These are phyloP conservation scores for Pythium vanterpoolii DNA, from an alignment of 352 stramenopile species.

Conservation along the genomic window DNA sequence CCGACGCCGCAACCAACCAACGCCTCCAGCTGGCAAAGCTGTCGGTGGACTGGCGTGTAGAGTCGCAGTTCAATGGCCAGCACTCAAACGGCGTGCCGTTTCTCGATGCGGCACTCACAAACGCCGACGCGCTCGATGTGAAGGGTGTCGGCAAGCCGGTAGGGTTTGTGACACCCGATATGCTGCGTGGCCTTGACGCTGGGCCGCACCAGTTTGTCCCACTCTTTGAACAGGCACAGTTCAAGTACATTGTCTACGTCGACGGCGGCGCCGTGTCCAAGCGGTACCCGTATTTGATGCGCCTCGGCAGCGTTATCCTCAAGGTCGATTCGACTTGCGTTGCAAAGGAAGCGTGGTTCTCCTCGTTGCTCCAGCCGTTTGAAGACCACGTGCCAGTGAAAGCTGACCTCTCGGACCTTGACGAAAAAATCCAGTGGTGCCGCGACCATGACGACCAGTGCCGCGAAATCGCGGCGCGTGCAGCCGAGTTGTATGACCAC, in stretches of 20 bases:
- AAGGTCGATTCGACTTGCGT: conserved; percentile 93
- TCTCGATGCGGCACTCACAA: conserved; percentile 96
- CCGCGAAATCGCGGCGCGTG: conserved; percentile 92
- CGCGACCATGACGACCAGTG: conserved; percentile 97
- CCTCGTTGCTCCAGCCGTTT: conserved; percentile 94
- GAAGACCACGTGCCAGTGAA: conserved; percentile 98
- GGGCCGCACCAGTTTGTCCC: conserved; percentile 95
- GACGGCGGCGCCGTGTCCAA: conserved; percentile 97
- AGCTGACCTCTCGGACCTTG: conserved; percentile 95
- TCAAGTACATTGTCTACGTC: conserved; percentile 97
- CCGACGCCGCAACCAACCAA: conserved; percentile 96
- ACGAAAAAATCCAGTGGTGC: conserved; percentile 98
- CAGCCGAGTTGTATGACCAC: conserved; percentile 92
- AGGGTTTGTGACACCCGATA: conserved; percentile 88
- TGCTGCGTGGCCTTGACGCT: conserved; percentile 79
- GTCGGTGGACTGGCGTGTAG: conserved; percentile 92
- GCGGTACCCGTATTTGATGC: conserved; percentile 99
- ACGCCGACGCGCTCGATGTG: conserved; percentile 96
- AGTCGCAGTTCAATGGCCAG: conserved; percentile 82
- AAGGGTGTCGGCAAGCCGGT: conserved; percentile 94
- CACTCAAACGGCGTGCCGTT: conserved; percentile 72
- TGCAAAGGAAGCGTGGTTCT: conserved; percentile 98
- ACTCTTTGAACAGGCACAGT: conserved; percentile 98
- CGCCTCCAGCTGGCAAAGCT: conserved; percentile 91
- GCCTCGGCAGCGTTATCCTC: conserved; percentile 96